phyloP scores from a whole-genome alignment of 352 stramenopile species.

The Elongisporangium anandrum region DNA sequence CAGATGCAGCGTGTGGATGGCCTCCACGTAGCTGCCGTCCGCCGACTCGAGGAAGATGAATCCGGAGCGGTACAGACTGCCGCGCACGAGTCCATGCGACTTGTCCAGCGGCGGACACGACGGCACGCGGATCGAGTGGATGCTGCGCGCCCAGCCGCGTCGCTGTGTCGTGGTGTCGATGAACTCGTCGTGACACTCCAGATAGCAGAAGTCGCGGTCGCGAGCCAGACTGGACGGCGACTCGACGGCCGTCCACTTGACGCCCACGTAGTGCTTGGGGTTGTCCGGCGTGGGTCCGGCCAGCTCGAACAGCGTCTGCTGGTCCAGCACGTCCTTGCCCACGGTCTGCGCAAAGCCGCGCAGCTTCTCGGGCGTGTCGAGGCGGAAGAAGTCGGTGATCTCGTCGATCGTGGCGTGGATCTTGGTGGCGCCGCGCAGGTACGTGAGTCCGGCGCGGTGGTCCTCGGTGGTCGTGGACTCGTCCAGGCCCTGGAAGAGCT shows the following conservation, averaged over 20 bases:
- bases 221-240: constrained; percentile 70
- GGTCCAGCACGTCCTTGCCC: constrained; percentile 73
- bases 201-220: constrained; percentile 81
- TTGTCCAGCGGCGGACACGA: constrained; percentile 58
- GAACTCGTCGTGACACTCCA: constrained; percentile 84
- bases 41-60: constrained; percentile 76
- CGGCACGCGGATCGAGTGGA: constrained; percentile 76
- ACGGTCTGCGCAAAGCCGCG: constrained; percentile 66
- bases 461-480: constrained; percentile 11
- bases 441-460: constrained; percentile 36
- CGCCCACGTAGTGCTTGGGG: constrained; percentile 77
- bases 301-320: constrained; percentile 70
- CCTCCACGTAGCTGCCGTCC: constrained; percentile 47
- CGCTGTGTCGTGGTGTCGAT: constrained; percentile 65
- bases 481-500: constrained; percentile 74
- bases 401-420: constrained; percentile 80
- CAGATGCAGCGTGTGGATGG: constrained; percentile 71
- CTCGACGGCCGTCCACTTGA: constrained; percentile 80
- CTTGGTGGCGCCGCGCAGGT: constrained; percentile 56
- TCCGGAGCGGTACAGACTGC: constrained; percentile 67
- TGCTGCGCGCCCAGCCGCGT: constrained; percentile 67
- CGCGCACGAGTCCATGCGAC: constrained; percentile 63
- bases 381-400: constrained; percentile 74
- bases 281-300: constrained; percentile 60
- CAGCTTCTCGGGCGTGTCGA: constrained; percentile 70